Base-by-base conservation (phyloP, 805 yeast species). In the Monosporozyma yasuniensis region DNA sequence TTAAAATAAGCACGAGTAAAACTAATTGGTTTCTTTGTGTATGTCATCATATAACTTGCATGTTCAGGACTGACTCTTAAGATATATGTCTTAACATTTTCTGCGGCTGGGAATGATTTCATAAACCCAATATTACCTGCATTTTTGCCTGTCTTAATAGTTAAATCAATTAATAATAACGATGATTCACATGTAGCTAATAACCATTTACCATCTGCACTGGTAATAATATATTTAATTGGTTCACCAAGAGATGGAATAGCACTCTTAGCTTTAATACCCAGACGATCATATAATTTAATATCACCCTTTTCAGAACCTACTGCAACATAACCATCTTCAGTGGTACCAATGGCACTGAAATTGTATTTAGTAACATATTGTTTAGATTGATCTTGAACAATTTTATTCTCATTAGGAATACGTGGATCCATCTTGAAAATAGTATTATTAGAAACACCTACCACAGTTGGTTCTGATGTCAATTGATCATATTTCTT, bases 241-340 rank as follows among this genome's bases (percentile, higher is more conserved):
- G 79, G 71, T 57, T 88, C 95, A 23, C 96, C 96, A 37, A 88
- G 69, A 0, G 93, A 88, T 2, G 96, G 96, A 30, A 89, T 69
- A 22, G 77, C 74, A 1, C 93, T 81, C 69, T 84, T 86, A 1
- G 96, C 96, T 56, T 76, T 78, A 50, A 77, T 73, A 12, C 96
- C 96, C 12, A 87, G 60, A 51, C 76, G 70, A 65, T 87, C 87
- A 62, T 78, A 87, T 41, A 89, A 72, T 53, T 88, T 75, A 43
- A 89, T 78, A 50, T 81, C 90, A 60, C 96, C 96, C 50, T 74
- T 79, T 14, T 70, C 69, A 11, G 90, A 79, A 1, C 90, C 91
- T 22, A 85, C 84, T 0, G 91, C 96, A 48, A 87, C 69, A 57
- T 75, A 75, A 1, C 96, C 96, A 34, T 70, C 59, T 47, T 78